Evolutionary conservation across 2,329 filamentous ascomycete genomes (phyloP), one percentile per base, ranked within the genome.

Genomic region (Thielaviopsis punctulata): DNA sequence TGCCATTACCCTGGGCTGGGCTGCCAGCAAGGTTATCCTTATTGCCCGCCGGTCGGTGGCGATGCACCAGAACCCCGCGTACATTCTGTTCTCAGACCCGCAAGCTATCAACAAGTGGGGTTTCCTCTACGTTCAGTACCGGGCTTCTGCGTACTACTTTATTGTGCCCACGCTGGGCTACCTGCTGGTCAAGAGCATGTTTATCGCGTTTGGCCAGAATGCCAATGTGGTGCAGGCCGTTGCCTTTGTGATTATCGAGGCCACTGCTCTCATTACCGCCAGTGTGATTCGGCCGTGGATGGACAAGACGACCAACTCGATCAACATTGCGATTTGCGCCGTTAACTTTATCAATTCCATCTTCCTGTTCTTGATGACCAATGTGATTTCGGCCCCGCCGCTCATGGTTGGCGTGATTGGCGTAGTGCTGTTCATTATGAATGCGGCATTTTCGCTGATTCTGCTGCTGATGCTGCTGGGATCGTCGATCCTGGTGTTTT

Each of bases 231-330:
- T 82, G 19, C 88, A 95, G 67, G 86, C 87, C 9, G 73, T 95
- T 54, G 85, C 82, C 15, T 75, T 95, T 54, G 72, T 96, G 41
- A 72, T 95, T 55, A 79, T 95, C 53, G 90, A 96, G 66, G 82
- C 82, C 1, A 77, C 68, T 50, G 82, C 84, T 59, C 73, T 96
- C 53, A 83, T 95, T 60, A 79, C 69, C 21, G 80, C 87, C 52
- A 84, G 80, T 55, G 82, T 94, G 51, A 70, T 95, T 59, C 82
- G 86, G 55, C 90, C 90, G 18, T 96, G 87, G 84, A 96, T 96
- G 90, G 90, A 95, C 73, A 95, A 95, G 79, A 90, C 89, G 70
- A 95, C 87, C 56, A 96, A 95, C 67, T 82, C 82, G 47, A 94
- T 95, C 75, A 95, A 95, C 69, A 95, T 96, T 62, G 78, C 87